Evolutionary conservation across 139 green algal genomes (phyloP).

Genomic region (Volvox africanus): DNA sequence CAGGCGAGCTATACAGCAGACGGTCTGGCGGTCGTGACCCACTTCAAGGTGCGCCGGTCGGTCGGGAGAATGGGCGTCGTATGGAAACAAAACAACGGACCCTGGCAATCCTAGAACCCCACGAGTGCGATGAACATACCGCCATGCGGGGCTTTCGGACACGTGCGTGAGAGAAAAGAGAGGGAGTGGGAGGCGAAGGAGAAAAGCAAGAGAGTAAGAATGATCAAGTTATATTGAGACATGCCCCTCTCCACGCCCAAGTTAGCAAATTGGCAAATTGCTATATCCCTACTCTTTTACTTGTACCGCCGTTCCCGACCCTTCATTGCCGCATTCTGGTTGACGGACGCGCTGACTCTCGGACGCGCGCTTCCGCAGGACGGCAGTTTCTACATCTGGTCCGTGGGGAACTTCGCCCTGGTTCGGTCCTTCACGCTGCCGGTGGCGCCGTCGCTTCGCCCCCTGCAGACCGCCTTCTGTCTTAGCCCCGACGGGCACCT

Average conservation of each 20-base stretch:
- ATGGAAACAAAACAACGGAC: too few relatives aligned
- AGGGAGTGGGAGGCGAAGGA: not conserved
- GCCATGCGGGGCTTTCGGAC: too few relatives aligned
- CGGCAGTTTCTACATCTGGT: slow-evolving; percentile 58
- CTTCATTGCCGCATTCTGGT: not conserved
- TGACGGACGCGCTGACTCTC: not conserved
- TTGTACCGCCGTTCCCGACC: not conserved
- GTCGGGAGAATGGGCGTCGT: too few relatives aligned
- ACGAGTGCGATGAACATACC: too few relatives aligned
- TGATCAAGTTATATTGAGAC: not conserved
- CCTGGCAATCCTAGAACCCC: too few relatives aligned
- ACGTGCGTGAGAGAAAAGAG: too few relatives aligned
- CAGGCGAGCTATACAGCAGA: slow-evolving; percentile 52
- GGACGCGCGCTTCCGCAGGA: slow-evolving; percentile 31
- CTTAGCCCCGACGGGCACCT: slow-evolving; percentile 53
- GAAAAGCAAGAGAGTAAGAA: not conserved
- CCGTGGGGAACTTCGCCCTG: slow-evolving; percentile 27
- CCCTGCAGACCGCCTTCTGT: slow-evolving; percentile 35
- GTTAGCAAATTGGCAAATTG: not conserved
- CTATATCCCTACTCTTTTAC: not conserved
- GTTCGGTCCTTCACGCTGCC: slow-evolving; percentile 53
- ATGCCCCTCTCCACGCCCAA: not conserved
- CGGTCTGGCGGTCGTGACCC: slow-evolving; percentile 37
- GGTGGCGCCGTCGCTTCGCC: slow-evolving; percentile 21
- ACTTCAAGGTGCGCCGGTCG: slow-evolving; percentile 48